phyloP scores from a whole-genome alignment of 768 basidiomycete genomes.

The Tremella mesenterica region DNA sequence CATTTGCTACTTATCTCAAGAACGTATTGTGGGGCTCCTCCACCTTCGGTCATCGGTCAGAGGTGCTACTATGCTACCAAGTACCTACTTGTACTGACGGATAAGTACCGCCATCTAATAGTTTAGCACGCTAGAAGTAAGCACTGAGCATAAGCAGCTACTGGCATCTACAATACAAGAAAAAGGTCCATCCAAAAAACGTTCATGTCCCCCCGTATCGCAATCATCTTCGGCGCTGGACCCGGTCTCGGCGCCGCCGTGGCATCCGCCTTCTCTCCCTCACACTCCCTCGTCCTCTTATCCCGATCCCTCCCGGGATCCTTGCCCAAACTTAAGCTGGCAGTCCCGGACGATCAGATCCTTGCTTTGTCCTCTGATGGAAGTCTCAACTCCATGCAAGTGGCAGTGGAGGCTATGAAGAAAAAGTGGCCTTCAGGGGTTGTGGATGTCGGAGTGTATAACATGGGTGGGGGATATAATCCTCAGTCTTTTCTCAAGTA shows the following conservation, averaged over 20 bases:
- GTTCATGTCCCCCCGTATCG: constrained; percentile 12
- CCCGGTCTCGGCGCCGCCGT: constrained; percentile 17
- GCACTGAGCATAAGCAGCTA: no score
- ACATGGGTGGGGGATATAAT: constrained; percentile 21
- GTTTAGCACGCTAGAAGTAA: no score
- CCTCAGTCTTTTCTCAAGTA: constrained; percentile 29
- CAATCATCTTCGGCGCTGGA: constrained; percentile 25
- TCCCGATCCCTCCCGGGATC: constrained; percentile 31
- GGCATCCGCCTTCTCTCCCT: constrained; percentile 22
- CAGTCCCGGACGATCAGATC: constrained; percentile 15
- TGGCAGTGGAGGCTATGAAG: constrained; percentile 25
- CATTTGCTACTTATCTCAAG: no score
- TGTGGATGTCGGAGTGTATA: constrained; percentile 36
- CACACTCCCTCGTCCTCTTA: constrained; percentile 38
- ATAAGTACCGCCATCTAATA: no score
- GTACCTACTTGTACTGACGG: no score
- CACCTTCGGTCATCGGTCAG: no score
- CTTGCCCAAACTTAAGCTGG: constrained; percentile 18
- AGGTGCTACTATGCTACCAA: no score
- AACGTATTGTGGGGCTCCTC: no score
- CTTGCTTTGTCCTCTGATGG: constrained; percentile 26
- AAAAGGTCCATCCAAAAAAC: no score
- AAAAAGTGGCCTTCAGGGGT: constrained; percentile 26
- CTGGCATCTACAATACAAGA: no score
- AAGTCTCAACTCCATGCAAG: constrained; percentile 12